Evolutionary conservation across 345 rosid species (phyloP), one percentile per base, ranked within the genome.

Genomic region (Trapa bicornis): DNA sequence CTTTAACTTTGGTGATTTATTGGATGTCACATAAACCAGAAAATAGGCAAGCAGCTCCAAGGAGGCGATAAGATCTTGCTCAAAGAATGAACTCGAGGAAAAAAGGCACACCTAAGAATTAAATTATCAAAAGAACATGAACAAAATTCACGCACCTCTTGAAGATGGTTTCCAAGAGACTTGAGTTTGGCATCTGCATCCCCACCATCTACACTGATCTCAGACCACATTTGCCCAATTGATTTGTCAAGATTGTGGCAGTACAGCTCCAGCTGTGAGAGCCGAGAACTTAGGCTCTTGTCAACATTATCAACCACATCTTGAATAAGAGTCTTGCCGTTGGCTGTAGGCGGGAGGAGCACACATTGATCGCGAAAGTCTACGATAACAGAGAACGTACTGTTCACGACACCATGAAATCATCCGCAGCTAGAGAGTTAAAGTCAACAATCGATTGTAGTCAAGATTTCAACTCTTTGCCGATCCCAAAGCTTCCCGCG

Each of bases 201-300:
- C 41, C 75, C 82, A 66, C 82, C 82, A 69, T 85, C 94, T 72
- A 86, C 86, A 66, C 67, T 74, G 76, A 88, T 74, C 57, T 91
- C 97, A n/a, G 89, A 73, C 73, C 92, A 80, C 98, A 95, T 86
- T 53, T 95, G 98, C 57, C 96, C 97, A 33, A 95, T 87, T 2
- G 96, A 84, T 81, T 92, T 95, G 77, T 95, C 99, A 67, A 91
- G 96, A 73, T 89, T 95, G 81, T 91, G 89, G 76, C 96, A 95
- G 68, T 85, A 85, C 14, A 91, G 72, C 72, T 95, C 99, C 70
- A 95, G 75, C 74, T 91, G 98, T 1, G 99, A 91, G 69, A 95
- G 80, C 38, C 99, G 88, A 1, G 98, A 95, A 79, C 98, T 95
- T 78, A 91, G 78, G 68, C 87, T 76, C 67, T 74, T 84, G 67